Percentiles rank a stretch among this genome's conserved stretches.
phyloP scores from a whole-genome alignment of 2,329 filamentous ascomycete genomes.

The Tolypocladium cylindrosporum region DNA sequence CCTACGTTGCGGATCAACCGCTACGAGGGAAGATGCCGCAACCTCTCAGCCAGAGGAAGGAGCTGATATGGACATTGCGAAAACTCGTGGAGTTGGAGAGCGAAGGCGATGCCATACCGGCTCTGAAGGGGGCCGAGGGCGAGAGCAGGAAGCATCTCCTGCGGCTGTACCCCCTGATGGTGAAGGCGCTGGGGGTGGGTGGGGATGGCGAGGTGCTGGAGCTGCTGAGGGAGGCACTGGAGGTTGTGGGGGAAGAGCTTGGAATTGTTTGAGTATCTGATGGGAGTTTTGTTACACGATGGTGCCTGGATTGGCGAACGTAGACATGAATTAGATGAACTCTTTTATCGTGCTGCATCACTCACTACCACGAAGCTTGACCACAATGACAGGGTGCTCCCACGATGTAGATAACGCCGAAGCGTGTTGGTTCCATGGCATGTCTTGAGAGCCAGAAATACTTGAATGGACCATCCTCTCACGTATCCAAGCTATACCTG shows the following conservation, averaged over 20 bases:
- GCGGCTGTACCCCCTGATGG: slow-evolving; percentile 69
- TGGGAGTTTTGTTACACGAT: background rate
- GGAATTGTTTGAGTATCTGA: slow-evolving; percentile 9
- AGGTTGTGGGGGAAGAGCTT: slow-evolving; percentile 48
- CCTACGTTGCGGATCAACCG: slow-evolving; percentile 86
- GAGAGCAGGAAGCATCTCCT: slow-evolving; percentile 65
- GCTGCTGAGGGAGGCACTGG: slow-evolving; percentile 49
- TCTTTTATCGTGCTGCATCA: background rate
- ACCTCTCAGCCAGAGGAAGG: slow-evolving; percentile 68
- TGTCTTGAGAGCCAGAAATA: too few species aligned
- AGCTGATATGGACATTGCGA: slow-evolving; percentile 62
- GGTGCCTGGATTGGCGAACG: too few species aligned
- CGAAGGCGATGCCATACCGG: slow-evolving; percentile 59
- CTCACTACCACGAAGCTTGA: too few species aligned
- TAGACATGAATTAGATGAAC: background rate
- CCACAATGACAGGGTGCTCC: too few species aligned
- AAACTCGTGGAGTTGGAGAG: slow-evolving; percentile 58
- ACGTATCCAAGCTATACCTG: too few species aligned
- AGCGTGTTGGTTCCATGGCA: too few species aligned
- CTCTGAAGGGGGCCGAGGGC: slow-evolving; percentile 37
- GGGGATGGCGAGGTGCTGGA: slow-evolving; percentile 52
- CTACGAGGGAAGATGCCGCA: slow-evolving; percentile 83
- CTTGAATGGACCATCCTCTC: too few species aligned
- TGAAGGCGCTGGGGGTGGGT: slow-evolving; percentile 46
- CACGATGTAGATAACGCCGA: background rate